These are phyloP conservation scores for Pythium oligandrum DNA, from an alignment of 352 stramenopile species.

Conservation along the genomic window DNA sequence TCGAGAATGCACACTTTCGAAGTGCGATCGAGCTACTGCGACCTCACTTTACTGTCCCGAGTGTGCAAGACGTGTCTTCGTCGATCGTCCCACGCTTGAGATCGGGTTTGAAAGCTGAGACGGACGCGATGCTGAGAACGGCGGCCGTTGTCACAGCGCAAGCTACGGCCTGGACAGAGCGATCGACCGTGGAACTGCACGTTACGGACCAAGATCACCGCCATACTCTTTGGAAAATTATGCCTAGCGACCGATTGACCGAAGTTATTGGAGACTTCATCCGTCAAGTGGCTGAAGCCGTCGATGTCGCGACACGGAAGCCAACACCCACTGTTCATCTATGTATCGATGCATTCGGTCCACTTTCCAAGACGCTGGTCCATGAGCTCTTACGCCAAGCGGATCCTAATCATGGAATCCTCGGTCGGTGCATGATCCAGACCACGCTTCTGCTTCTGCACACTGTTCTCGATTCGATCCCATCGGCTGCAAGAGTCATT, in stretches of 20 bases:
- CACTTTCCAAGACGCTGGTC: constrained; percentile 3
- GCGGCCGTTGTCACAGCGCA: no score
- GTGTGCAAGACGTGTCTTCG: background rate
- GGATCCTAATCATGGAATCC: constrained; percentile 1
- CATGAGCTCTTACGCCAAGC: no score
- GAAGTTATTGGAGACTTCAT: no score
- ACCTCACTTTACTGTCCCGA: constrained; percentile 14
- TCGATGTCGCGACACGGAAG: no score
- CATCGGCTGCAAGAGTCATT: constrained; percentile 2
- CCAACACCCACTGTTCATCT: constrained; percentile 17
- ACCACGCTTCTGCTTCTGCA: constrained; percentile 7
- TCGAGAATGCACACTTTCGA: constrained; percentile 25
- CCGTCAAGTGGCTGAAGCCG: no score
- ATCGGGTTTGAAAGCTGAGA: no score
- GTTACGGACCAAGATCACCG: constrained; percentile 28
- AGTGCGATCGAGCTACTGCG: constrained; percentile 14
- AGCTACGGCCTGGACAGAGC: background rate
- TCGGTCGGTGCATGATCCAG: constrained; percentile 30
- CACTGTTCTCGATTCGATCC: background rate
- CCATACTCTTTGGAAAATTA: constrained; percentile 15
- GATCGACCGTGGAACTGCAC: background rate
- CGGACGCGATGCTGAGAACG: no score
- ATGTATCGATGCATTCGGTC: constrained; percentile 25
- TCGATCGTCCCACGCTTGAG: no score
- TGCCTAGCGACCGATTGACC: background rate